Evolutionary conservation across 176 grass and related monocot genomes (phyloP).

Genomic region (Thalia dealbata): DNA sequence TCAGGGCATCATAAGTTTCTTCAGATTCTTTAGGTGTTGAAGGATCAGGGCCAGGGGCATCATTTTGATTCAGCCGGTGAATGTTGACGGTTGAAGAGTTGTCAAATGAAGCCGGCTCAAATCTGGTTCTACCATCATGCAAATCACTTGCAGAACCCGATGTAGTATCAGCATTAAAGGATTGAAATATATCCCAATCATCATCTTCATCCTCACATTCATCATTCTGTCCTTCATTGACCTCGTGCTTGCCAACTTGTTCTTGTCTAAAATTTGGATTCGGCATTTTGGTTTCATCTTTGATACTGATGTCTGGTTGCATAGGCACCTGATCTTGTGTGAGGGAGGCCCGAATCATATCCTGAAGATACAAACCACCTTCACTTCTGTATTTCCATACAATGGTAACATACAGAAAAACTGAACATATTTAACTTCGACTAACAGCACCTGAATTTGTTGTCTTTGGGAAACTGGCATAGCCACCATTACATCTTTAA

Average conservation of each 20-base stretch:
- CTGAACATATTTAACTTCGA: slow-evolving; percentile 1
- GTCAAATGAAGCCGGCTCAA: slow-evolving; percentile 19
- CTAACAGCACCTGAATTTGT: slow-evolving; percentile 57
- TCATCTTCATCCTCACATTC: slow-evolving; percentile 43
- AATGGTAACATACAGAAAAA: slow-evolving; percentile 6
- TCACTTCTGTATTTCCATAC: background rate
- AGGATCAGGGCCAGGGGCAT: slow-evolving; percentile 17
- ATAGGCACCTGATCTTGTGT: slow-evolving; percentile 43
- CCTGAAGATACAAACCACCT: slow-evolving; percentile 36
- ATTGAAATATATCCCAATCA: slow-evolving; percentile 90
- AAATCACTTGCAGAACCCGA: slow-evolving; percentile 6
- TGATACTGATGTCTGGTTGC: slow-evolving; percentile 27
- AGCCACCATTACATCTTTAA: slow-evolving; percentile 83
- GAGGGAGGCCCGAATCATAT: slow-evolving; percentile 83
- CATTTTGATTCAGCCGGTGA: slow-evolving; percentile 12
- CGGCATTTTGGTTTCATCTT: slow-evolving; percentile 24
- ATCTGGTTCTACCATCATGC: slow-evolving; percentile 21
- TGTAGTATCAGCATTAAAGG: slow-evolving; percentile 36
- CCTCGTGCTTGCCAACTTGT: slow-evolving; percentile 20
- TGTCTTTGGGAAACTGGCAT: slow-evolving; percentile 50
- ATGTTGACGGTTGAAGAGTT: slow-evolving; percentile 14
- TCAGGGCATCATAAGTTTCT: background rate
- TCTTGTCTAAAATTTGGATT: slow-evolving; percentile 18
- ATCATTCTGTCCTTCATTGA: slow-evolving; percentile 28
- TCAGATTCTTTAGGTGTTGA: slow-evolving; percentile 20